phyloP scores from a whole-genome alignment of 768 basidiomycete genomes.

The Chalciporus sphaerocephalus region DNA sequence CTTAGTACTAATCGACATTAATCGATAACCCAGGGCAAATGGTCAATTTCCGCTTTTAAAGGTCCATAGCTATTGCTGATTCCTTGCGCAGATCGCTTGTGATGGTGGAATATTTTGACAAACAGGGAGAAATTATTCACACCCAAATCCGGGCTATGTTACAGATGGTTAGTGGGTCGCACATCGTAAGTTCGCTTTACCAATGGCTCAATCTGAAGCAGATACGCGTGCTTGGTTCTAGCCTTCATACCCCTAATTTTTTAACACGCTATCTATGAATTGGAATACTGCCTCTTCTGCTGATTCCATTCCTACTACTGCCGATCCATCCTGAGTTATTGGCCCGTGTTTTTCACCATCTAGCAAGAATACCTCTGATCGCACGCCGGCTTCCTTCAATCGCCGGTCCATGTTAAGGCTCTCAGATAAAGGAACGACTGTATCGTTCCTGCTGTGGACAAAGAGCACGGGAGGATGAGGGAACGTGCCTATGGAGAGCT shows the following conservation, averaged over 20 bases:
- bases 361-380: not conserved
- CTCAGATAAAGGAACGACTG: conserved; percentile 1
- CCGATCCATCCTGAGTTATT: not conserved
- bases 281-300: not conserved
- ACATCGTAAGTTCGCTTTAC: not conserved
- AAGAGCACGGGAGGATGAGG: not conserved
- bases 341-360: conserved; percentile 1
- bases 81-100: not conserved
- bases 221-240: not conserved
- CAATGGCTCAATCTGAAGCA: not conserved
- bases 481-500: not conserved
- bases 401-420: not conserved
- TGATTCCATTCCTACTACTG: not conserved
- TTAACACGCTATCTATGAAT: conserved; percentile 1
- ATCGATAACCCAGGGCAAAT: conserved; percentile 1
- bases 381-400: not conserved
- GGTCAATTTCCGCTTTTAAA: not conserved
- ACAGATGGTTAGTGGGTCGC: too few relatives aligned
- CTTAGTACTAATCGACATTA: not conserved
- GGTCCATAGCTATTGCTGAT: not conserved
- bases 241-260: not conserved
- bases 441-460: conserved; percentile 3
- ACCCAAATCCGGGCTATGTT: too few relatives aligned
- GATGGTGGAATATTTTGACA: not conserved
- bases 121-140: not conserved